Base-by-base conservation (phyloP, 495 filamentous ascomycete species). In the Neurospora discreta region DNA sequence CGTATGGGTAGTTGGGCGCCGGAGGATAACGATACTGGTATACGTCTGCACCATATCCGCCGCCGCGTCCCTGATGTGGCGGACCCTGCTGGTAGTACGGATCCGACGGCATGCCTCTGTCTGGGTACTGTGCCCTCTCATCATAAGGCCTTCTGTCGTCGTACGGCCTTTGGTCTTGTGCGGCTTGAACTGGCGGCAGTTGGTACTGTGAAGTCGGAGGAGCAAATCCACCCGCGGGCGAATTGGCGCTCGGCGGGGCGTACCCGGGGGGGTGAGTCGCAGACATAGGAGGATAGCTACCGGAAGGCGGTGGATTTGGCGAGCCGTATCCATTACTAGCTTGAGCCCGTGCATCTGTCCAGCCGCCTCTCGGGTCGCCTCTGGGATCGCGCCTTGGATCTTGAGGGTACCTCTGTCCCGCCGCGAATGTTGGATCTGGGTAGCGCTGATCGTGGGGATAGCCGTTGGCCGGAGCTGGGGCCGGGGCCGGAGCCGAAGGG, bases 371-470 rank as follows among this genome's bases (percentile, higher is more conserved):
- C 13, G 52, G 15, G 26, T 65, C 52, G 26, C 26, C 46, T 30
- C 46, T 58, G 20, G 46, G 46, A 58, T 58, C 46, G 20, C 20
- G 15, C 13, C 73, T 70, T 65, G 69, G 71, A 18, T 76, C 75
- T 18, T 39, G 52, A 13, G 72, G 68, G 20, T 71, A 73, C 36
- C 69, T 69, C 26, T 39, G 71, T n/a, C 71, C 73, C 16, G 70
- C 18, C 18, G 65, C 26, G 60, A 69, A 42, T 15, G 67, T 20
- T 38, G 39, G 70, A 30, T 70, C 73, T 30, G 73, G 30, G 38
- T 76, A 74, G 9, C 76, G 74, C 39, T 74, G 73, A 40, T 80
- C 76, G 38, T 75, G 60, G 18, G 72, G 71, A 42, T 78, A 80
- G 41, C 43, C 68, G 39, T 39, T 69, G 75, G 42, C 70, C 9